Conservation (phyloP, 1,284 basidiomycete species). For the Tetrapyrgos nigripes region DNA sequence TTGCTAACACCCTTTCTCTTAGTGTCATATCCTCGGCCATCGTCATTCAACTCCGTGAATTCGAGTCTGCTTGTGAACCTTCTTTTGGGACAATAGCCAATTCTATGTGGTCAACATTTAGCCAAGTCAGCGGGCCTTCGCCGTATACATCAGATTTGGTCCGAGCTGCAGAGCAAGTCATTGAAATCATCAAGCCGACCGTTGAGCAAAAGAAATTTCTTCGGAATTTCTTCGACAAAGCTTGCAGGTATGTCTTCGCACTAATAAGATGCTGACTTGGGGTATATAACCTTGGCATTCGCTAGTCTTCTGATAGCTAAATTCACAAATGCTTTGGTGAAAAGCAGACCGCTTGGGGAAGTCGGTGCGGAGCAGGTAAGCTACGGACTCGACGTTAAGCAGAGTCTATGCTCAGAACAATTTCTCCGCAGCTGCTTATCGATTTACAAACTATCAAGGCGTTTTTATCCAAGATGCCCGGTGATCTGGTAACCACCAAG, state of each 20-base stretch:
- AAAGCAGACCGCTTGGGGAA: conserved; percentile 87
- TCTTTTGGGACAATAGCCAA: conserved; percentile 78
- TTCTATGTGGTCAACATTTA: conserved; percentile 77
- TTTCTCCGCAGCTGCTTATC: conserved; percentile 73
- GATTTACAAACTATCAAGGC: conserved; percentile 90
- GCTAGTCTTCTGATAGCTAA: conserved; percentile 79
- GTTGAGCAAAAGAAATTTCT: conserved; percentile 94
- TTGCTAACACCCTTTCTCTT: conserved; percentile 12
- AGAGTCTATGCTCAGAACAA: neutral
- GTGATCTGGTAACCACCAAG: conserved; percentile 67
- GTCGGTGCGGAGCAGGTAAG: conserved; percentile 93
- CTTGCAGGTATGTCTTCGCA: conserved; percentile 66
- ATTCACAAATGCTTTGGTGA: conserved; percentile 88
- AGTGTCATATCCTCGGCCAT: conserved; percentile 88
- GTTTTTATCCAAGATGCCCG: conserved; percentile 84
- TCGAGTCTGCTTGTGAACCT: conserved; percentile 82
- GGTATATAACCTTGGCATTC: neutral
- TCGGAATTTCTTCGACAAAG: conserved; percentile 91
- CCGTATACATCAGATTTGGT: conserved; percentile 81
- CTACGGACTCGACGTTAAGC: neutral
- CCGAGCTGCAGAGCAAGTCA: conserved; percentile 65
- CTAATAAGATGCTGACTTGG: neutral
- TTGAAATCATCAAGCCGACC: conserved; percentile 70
- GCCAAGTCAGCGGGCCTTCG: conserved; percentile 87
- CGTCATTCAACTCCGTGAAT: conserved; percentile 77